These are phyloP conservation scores for Actinomucor elegans DNA, from an alignment of 371 early-diverging fungal species.

Conservation along the genomic window DNA sequence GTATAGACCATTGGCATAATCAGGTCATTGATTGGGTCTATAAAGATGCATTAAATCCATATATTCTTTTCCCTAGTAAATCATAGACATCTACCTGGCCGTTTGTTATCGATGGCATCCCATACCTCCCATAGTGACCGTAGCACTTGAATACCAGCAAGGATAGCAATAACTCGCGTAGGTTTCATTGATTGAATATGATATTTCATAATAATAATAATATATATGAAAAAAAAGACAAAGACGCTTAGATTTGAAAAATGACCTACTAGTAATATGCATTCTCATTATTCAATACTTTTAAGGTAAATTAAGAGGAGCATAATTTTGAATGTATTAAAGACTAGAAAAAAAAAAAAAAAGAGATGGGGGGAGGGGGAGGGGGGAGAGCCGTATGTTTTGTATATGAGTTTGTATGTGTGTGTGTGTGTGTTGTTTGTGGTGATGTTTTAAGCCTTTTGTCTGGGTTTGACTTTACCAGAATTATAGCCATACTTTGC, in stretches of 20 bases:
- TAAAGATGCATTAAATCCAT: too few relatives aligned
- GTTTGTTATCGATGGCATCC: constrained; percentile 8
- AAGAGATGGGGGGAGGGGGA: not conserved
- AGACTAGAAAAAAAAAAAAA: not conserved
- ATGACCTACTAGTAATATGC: too few relatives aligned
- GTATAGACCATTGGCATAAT: constrained; percentile 26
- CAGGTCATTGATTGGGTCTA: constrained; percentile 14
- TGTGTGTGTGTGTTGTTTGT: not conserved
- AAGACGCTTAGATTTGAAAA: too few relatives aligned
- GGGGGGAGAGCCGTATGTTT: not conserved
- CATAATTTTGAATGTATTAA: too few relatives aligned
- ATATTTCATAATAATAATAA: too few relatives aligned
- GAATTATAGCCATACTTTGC: constrained; percentile 24
- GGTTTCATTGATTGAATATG: too few relatives aligned
- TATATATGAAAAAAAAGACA: too few relatives aligned
- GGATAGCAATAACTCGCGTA: not conserved
- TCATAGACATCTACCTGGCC: too few relatives aligned
- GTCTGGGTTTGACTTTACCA: constrained; percentile 12
- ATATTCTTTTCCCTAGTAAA: too few relatives aligned
- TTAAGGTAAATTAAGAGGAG: too few relatives aligned
- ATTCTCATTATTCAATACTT: too few relatives aligned
- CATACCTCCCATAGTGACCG: constrained; percentile 11
- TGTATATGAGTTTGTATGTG: too few relatives aligned
- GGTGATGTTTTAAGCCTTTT: constrained; percentile 13
- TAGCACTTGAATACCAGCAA: constrained; percentile 4